Evolutionary conservation across 257 asterid species (phyloP), one percentile per base, ranked within the genome.

Genomic region (Rehmannia glutinosa): DNA sequence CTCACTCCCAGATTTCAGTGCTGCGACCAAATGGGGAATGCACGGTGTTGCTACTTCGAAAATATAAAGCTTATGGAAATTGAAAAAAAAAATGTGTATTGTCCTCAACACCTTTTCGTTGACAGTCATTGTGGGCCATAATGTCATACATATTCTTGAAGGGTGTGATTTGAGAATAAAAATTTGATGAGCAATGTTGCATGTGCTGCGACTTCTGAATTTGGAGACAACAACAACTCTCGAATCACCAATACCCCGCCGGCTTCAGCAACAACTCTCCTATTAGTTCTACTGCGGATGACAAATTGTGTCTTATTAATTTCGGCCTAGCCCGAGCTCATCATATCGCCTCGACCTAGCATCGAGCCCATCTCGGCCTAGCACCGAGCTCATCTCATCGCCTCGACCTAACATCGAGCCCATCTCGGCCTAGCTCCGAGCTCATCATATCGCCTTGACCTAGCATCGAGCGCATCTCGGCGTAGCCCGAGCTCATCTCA

Each of bases 221-320:
- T 83, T 17, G 81, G 78, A 56, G 89, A 78, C 66, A 81, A 45
- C 50, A 91, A 80, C 69, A 86, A 65, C 61, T 91, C 96, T 82
- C 88, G 97, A 77, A 86, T 75, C 63, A 80, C 83, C 84, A 81
- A 74, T 50, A 91, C 73, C 9, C 97, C 97, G 51, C 97, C 95
- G 2, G 96, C 87, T 70, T 88, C 97, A 71, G 95, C 91, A 70
- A 91, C 83, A 41, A 89, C 89, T 80, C 95, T 84, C 77, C 96
- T 86, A 73, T 91, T 91, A 45, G 91, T 84, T 80, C 97, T 85
- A 75, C 97, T 88, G 43, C 76, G 89, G 83, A 86, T 80, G 49
- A 88, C 96, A 77, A 84, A 84, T n/a, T n/a, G n/a, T n/a, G n/a
- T n/a, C n/a, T n/a, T n/a, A n/a, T n/a, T n/a, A n/a, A n/a, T n/a